Conservation (phyloP, 306 rosid genomes). For the Sicyos edulis region DNA sequence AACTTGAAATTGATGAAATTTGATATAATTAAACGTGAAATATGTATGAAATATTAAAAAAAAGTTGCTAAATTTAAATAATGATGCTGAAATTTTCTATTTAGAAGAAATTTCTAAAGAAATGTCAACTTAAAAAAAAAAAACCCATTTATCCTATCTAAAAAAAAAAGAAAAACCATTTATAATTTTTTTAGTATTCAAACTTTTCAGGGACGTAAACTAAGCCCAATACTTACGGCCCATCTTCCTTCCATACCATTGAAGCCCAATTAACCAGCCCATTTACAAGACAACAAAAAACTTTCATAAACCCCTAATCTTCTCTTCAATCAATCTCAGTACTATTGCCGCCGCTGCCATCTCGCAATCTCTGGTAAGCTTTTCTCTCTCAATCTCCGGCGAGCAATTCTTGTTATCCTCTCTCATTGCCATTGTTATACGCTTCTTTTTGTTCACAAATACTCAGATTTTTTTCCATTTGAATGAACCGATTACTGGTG, state of each 20-base stretch:
- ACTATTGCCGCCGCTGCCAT: background rate
- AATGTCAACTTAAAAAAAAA: too few species aligned
- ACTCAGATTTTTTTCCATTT: background rate
- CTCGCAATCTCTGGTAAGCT: constrained; percentile 12
- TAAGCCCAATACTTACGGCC: background rate
- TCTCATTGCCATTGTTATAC: background rate
- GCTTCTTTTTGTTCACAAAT: background rate
- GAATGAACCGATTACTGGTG: background rate
- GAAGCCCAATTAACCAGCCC: background rate
- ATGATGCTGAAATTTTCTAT: too few species aligned
- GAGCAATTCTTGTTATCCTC: background rate
- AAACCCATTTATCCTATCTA: too few species aligned
- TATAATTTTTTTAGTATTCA: too few species aligned
- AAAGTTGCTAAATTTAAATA: too few species aligned
- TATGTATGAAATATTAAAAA: too few species aligned
- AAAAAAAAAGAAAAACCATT: too few species aligned
- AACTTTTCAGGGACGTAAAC: too few species aligned
- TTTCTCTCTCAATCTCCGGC: background rate
- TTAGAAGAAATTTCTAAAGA: too few species aligned
- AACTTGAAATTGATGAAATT: too few species aligned
- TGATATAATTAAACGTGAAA: too few species aligned
- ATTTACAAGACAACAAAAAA: background rate
- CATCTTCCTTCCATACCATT: background rate
- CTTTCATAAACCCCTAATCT: constrained; percentile 19
- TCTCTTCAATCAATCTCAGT: background rate